These are phyloP conservation scores for Crithidia brevicula DNA, from an alignment of 208 protist species.

Conservation along the genomic window DNA sequence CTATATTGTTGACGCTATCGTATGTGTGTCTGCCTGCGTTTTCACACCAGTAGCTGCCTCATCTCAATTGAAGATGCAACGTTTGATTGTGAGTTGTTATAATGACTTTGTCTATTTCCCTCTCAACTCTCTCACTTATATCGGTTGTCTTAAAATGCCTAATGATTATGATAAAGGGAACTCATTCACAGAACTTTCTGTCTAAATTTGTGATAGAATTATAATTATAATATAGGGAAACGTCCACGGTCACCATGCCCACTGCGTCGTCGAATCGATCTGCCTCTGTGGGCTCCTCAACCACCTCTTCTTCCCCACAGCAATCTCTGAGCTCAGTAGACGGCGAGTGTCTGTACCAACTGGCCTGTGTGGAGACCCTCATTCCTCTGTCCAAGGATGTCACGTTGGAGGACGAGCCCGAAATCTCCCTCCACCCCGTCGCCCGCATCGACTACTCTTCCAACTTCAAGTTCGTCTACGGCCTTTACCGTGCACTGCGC, in stretches of 20 bases:
- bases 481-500: constrained; percentile 58
- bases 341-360: constrained; percentile 35
- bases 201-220: neutral
- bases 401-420: constrained; percentile 43
- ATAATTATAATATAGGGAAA: neutral
- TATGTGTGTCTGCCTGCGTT: too few relatives aligned
- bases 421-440: constrained; percentile 33
- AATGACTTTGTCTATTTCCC: too few relatives aligned
- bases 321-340: constrained; percentile 2
- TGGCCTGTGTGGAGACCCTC: constrained; percentile 47
- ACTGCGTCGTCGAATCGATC: constrained; percentile 8
- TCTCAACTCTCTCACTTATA: too few relatives aligned
- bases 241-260: neutral
- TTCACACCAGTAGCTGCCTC: too few relatives aligned
- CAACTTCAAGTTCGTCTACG: constrained; percentile 59
- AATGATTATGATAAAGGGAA: too few relatives aligned
- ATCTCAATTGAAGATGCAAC: too few relatives aligned
- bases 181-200: too few relatives aligned
- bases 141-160: too few relatives aligned
- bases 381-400: constrained; percentile 37
- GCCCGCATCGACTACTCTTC: constrained; percentile 49
- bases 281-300: constrained; percentile 7
- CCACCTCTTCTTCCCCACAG: constrained; percentile 7
- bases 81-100: too few relatives aligned
- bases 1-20: too few relatives aligned